Evolutionary conservation across 495 filamentous ascomycete species (phyloP).

Genomic region (Xylaria nigripes): DNA sequence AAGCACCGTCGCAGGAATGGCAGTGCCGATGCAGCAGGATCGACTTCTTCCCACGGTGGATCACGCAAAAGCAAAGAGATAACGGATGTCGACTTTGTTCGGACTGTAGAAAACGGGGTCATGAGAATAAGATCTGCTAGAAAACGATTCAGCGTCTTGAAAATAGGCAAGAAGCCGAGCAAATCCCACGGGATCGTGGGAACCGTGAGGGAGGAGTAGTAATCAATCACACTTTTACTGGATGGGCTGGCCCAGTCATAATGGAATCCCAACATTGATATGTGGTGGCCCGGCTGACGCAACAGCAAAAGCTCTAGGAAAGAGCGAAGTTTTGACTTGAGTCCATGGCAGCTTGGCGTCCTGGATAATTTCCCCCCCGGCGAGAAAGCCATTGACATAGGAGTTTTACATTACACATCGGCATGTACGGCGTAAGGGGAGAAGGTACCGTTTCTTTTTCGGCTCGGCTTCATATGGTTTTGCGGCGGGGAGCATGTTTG

Average conservation of each 20-base stretch:
- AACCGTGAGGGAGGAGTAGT: slow-evolving; percentile 39
- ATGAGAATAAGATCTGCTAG: slow-evolving; percentile 50
- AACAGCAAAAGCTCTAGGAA: slow-evolving; percentile 1
- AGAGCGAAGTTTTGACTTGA: slow-evolving; percentile 3
- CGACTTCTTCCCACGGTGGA: slow-evolving; percentile 19
- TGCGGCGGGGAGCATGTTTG: not conserved
- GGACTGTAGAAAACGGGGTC: slow-evolving; percentile 20
- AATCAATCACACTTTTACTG: not conserved
- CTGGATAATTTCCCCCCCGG: not conserved
- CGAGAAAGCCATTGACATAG: not conserved
- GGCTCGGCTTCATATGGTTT: not conserved
- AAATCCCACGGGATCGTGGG: slow-evolving; percentile 44
- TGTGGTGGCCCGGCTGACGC: not conserved
- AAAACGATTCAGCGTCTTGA: slow-evolving; percentile 62
- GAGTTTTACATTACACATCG: not conserved
- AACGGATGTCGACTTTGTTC: slow-evolving; percentile 19
- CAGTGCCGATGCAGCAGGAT: slow-evolving; percentile 24
- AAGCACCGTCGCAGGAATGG: slow-evolving; percentile 18
- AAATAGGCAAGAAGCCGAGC: slow-evolving; percentile 57
- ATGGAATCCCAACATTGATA: not conserved
- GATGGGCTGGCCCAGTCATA: not conserved
- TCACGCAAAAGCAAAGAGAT: slow-evolving; percentile 24
- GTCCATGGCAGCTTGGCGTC: not conserved
- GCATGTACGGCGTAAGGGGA: not conserved
- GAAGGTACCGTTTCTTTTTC: not conserved